A percentile compares a stretch with the other conserved stretches of the same genome.
phyloP scores from a whole-genome alignment of 2,329 filamentous ascomycete species.

The Thelonectria blattea region DNA sequence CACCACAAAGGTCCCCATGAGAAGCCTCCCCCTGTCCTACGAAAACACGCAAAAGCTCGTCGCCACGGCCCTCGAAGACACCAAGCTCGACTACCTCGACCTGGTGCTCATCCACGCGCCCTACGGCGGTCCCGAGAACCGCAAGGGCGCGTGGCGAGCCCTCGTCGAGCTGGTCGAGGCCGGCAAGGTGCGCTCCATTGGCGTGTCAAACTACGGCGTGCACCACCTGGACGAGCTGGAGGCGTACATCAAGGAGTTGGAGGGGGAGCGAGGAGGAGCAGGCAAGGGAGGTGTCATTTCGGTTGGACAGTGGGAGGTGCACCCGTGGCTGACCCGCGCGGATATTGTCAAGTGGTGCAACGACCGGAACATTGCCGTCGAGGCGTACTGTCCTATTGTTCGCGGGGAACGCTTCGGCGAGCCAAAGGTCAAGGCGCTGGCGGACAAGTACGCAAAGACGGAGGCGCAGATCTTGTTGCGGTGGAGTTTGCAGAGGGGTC shows the following conservation, averaged over 20 bases:
- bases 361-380: conserved; percentile 64
- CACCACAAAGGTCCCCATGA: conserved; percentile 61
- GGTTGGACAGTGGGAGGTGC: conserved; percentile 88
- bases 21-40: conserved; percentile 56
- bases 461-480: conserved; percentile 80
- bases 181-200: conserved; percentile 66
- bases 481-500: conserved; percentile 82
- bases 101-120: conserved; percentile 68
- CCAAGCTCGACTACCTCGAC: conserved; percentile 71
- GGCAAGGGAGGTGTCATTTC: conserved; percentile 76
- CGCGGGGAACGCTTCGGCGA: conserved; percentile 75
- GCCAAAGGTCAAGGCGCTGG: conserved; percentile 65
- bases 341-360: conserved; percentile 82
- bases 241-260: conserved; percentile 64
- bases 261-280: conserved; percentile 63
- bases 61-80: conserved; percentile 65
- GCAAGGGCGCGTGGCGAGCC: conserved; percentile 67
- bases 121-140: conserved; percentile 60
- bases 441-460: conserved; percentile 74
- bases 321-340: conserved; percentile 82
- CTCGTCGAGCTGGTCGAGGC: conserved; percentile 68
- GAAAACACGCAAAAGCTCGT: conserved; percentile 69
- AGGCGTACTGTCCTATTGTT: conserved; percentile 69
- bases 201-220: conserved; percentile 70
- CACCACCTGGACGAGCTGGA: conserved; percentile 68